Evolutionary conservation across 257 asterid species (phyloP).

Genomic region (Forsythia viridissima): DNA sequence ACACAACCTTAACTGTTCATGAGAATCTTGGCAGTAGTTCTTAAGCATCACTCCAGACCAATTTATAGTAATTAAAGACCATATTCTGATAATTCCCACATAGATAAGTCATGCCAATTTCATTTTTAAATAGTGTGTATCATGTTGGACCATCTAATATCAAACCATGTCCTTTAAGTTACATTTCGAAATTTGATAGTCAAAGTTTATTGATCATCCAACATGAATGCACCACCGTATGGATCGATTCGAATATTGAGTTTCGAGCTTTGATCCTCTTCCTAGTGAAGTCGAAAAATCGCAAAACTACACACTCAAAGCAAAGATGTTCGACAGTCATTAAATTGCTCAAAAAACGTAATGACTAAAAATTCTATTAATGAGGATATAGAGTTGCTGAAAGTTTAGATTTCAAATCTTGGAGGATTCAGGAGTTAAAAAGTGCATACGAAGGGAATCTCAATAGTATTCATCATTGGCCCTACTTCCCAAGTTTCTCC

Average conservation of each 20-base stretch:
- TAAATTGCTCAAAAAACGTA: constrained; percentile 15
- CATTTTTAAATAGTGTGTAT: constrained; percentile 8
- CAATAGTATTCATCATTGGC: constrained; percentile 21
- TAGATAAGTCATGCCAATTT: neutral
- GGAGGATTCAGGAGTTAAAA: constrained; percentile 10
- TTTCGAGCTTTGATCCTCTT: constrained; percentile 9
- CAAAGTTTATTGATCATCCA: constrained; percentile 3
- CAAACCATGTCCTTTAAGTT: neutral
- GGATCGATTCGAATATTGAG: neutral
- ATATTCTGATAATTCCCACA: neutral
- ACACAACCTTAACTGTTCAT: neutral
- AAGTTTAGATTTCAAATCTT: constrained; percentile 18
- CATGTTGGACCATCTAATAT: constrained; percentile 11
- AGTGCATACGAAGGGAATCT: neutral
- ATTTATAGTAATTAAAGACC: neutral
- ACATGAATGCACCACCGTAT: neutral
- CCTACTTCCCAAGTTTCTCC: constrained; percentile 27
- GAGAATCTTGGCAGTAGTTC: constrained; percentile 10
- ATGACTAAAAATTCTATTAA: constrained; percentile 1
- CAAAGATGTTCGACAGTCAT: neutral
- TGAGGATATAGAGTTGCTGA: constrained; percentile 16
- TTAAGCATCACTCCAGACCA: constrained; percentile 3
- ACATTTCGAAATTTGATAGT: constrained; percentile 3
- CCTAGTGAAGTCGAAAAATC: constrained; percentile 1
- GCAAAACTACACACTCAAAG: constrained; percentile 14